Percentiles rank a stretch among this genome's conserved stretches.
Conservation (phyloP, 768 basidiomycete genomes). For the Trametopsis cervina region DNA sequence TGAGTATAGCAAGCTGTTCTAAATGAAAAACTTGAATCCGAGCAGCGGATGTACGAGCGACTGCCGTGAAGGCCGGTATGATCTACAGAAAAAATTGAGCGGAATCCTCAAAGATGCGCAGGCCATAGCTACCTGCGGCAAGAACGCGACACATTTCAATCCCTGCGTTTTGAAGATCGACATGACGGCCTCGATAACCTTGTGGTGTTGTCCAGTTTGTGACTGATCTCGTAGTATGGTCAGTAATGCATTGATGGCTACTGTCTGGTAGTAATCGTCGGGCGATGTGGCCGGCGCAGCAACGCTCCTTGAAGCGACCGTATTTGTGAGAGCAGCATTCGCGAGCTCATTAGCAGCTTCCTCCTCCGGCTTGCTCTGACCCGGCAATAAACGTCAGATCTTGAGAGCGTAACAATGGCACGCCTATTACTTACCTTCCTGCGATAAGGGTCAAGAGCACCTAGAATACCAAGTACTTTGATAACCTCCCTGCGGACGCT, state of each 20-base stretch:
- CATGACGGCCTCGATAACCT: slow-evolving; percentile 96
- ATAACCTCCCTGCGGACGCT: slow-evolving; percentile 82
- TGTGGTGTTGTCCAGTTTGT: slow-evolving; percentile 80
- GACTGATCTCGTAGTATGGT: slow-evolving; percentile 86
- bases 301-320: slow-evolving; percentile 56
- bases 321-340: slow-evolving; percentile 33
- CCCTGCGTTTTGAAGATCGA: slow-evolving; percentile 98
- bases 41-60: slow-evolving; percentile 76
- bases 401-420: not conserved
- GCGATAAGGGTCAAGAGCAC: slow-evolving; percentile 92
- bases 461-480: slow-evolving; percentile 91
- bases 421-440: slow-evolving; percentile 58
- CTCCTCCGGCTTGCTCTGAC: slow-evolving; percentile 54
- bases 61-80: slow-evolving; percentile 88
- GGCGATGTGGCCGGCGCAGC: slow-evolving; percentile 55
- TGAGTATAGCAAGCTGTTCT: slow-evolving; percentile 91
- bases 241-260: slow-evolving; percentile 84
- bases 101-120: too few species aligned
- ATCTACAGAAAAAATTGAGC: slow-evolving; percentile 44
- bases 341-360: slow-evolving; percentile 49
- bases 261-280: slow-evolving; percentile 97
- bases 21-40: slow-evolving; percentile 89
- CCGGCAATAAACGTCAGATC: slow-evolving; percentile 1
- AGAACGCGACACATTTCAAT: slow-evolving; percentile 89
- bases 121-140: slow-evolving; percentile 66